These are phyloP conservation scores for Coemansia sp. DNA, from an alignment of 192 early-diverging fungal genomes.

Conservation along the genomic window DNA sequence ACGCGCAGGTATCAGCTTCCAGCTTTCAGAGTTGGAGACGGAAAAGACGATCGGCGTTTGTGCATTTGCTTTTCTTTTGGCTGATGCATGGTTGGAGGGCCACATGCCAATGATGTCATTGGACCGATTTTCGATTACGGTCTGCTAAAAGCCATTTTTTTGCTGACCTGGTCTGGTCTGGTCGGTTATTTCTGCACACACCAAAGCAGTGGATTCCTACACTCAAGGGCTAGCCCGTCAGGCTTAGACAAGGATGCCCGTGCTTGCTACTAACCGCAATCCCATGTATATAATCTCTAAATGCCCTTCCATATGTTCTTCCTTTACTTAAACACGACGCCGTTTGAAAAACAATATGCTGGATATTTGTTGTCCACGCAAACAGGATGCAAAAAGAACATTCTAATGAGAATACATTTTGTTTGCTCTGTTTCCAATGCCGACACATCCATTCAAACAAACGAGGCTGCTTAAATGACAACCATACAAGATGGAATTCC, in stretches of 20 bases:
- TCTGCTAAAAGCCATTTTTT: not conserved
- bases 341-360: too few relatives aligned
- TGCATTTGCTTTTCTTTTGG: not conserved
- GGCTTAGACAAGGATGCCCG: too few relatives aligned
- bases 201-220: too few relatives aligned
- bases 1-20: not conserved
- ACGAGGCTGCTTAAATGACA: not conserved
- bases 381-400: not conserved
- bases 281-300: not conserved
- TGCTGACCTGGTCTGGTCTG: not conserved
- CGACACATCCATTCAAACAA: not conserved
- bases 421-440: not conserved
- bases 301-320: too few relatives aligned
- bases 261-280: not conserved
- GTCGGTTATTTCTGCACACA: not conserved
- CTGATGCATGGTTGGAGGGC: not conserved
- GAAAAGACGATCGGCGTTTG: not conserved
- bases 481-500: not conserved
- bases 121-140: not conserved
- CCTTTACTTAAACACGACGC: too few relatives aligned
- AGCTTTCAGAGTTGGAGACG: not conserved
- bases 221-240: too few relatives aligned
- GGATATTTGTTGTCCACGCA: not conserved
- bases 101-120: constrained; percentile 12
- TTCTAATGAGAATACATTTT: not conserved